phyloP scores from a whole-genome alignment of 331 rosid genomes.

The Quercus lobata region DNA sequence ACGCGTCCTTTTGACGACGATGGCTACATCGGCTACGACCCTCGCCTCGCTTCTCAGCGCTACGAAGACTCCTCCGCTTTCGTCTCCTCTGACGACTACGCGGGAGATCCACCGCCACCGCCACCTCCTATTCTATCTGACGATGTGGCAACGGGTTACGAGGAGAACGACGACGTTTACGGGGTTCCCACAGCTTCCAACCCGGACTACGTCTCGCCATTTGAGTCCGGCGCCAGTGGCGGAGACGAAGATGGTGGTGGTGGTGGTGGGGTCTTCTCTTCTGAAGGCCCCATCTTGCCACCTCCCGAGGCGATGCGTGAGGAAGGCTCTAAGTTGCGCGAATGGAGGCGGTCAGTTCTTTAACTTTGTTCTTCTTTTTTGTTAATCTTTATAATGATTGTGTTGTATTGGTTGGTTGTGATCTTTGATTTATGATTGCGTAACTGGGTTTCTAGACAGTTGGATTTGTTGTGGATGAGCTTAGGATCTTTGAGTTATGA shows the following conservation, averaged over 20 bases:
- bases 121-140: slow-evolving; percentile 13
- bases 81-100: slow-evolving; percentile 18
- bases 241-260: slow-evolving; percentile 16
- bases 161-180: slow-evolving; percentile 14
- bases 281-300: slow-evolving; percentile 69
- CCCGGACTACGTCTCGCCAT: slow-evolving; percentile 52
- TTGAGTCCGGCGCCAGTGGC: slow-evolving; percentile 30
- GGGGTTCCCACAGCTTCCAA: slow-evolving; percentile 47
- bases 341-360: slow-evolving; percentile 76
- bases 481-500: too few relatives aligned
- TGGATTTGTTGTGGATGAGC: too few relatives aligned
- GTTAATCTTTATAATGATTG: neutral
- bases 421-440: neutral
- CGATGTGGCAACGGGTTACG: slow-evolving; percentile 16
- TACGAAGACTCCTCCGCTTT: slow-evolving; percentile 29
- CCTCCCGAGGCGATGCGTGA: slow-evolving; percentile 70
- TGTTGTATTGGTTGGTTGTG: neutral
- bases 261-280: slow-evolving; percentile 30
- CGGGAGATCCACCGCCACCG: slow-evolving; percentile 17
- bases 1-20: slow-evolving; percentile 43
- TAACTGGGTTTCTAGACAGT: neutral
- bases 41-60: slow-evolving; percentile 15
- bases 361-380: neutral
- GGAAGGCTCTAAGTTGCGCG: slow-evolving; percentile 75
- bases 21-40: slow-evolving; percentile 23